Base-by-base conservation (phyloP, 2,329 filamentous ascomycete genomes). In the Epichloe elymi region DNA sequence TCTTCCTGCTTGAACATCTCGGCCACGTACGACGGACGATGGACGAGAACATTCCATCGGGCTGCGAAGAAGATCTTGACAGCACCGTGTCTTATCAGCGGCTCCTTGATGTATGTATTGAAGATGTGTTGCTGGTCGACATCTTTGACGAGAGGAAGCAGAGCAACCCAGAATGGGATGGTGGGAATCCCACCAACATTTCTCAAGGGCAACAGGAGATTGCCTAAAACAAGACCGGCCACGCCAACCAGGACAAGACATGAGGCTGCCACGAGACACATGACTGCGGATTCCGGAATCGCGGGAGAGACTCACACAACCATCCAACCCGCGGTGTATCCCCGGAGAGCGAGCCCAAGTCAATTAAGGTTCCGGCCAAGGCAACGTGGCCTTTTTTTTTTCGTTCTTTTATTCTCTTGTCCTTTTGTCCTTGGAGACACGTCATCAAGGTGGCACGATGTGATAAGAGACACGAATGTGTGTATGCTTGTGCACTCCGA, bases 31-130 rank as follows among this genome's bases (percentile, higher is more conserved):
- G 65, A 57, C 1, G 73, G 72, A 4, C 65, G 66, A 45, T 68
- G 68, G 1, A 74, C 67, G 11, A 76, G 60, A 3, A 76, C 61
- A 45, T 72, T 74, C 74, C 74, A 76, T 40, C 65, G 66, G 0
- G 69, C 71, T 1, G 67, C 72, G 36, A 74, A 74, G 61, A 72
- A 75, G 30, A 75, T 60, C 51, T 73, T 69, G 17, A 74, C 73
- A 1, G 72, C 73, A 4, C 73, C 68, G 44, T 68, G 64, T n/a
- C 59, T 60, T 10, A 60, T 59, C 5, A 70, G 58, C 2, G 68
- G 68, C 49, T 61, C 56, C 38, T 68, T 62, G 42, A 73, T 63
- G 55, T 71, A 70, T 48, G 58, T 53, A 12, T 55, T 58, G 55
- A 69, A 73, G 5, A 69, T 63, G 15, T 70, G 63, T 4, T 65